Conservation (phyloP, 768 basidiomycete species). For the Podaxis sp. region DNA sequence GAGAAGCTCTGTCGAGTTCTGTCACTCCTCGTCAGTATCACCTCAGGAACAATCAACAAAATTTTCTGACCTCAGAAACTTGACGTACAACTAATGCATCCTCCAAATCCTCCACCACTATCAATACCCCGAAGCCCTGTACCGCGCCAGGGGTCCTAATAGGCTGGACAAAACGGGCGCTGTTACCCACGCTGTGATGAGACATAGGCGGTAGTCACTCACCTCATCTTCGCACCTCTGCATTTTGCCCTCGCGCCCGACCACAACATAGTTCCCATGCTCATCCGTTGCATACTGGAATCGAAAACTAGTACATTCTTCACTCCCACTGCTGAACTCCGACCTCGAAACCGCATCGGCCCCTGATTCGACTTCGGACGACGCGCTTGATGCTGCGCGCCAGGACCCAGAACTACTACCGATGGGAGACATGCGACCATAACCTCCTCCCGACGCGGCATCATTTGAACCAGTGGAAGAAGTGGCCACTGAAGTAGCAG, state of each 20-base stretch:
- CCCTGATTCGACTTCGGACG: neutral
- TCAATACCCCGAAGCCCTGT: conserved; percentile 80
- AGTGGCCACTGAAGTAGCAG: neutral
- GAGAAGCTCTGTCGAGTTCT: conserved; percentile 77
- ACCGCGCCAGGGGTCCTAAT: conserved; percentile 81
- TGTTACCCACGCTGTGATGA: neutral
- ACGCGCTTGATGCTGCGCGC: neutral
- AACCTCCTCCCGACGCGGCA: neutral
- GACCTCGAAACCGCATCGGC: conserved; percentile 10
- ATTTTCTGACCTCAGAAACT: conserved; percentile 65
- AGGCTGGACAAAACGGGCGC: conserved; percentile 42
- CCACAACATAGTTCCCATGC: conserved; percentile 68
- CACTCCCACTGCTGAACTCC: conserved; percentile 17
- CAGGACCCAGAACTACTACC: neutral
- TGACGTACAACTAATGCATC: conserved; percentile 66
- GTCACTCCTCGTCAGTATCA: neutral
- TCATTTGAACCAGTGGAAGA: neutral
- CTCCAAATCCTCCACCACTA: conserved; percentile 63
- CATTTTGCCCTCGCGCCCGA: conserved; percentile 68
- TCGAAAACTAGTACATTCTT: conserved; percentile 53
- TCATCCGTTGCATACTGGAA: conserved; percentile 65
- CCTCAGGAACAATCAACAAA: conserved; percentile 11
- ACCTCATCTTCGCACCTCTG: conserved; percentile 79
- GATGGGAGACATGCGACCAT: neutral
- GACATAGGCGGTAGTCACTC: conserved; percentile 6